Conservation (phyloP, 345 rosid species). For the Eucalyptus regnans region DNA sequence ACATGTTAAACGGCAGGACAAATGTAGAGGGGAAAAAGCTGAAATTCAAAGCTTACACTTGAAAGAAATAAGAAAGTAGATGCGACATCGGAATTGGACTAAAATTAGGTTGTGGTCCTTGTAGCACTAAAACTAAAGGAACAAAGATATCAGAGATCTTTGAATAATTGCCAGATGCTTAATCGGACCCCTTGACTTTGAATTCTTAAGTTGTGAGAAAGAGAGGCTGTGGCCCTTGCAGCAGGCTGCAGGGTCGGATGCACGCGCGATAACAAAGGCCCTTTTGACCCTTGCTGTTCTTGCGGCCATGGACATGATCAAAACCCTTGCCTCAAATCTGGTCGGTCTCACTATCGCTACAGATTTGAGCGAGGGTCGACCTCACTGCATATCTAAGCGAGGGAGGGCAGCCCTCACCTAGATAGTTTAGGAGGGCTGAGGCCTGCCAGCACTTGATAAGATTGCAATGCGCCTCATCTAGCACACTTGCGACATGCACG, state of each 20-base stretch:
- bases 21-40: background rate
- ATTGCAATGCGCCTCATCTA: background rate
- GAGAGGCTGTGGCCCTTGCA: background rate
- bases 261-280: background rate
- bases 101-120: background rate
- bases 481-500: accelerated
- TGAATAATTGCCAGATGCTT: background rate
- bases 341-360: accelerated
- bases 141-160: accelerated
- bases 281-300: background rate
- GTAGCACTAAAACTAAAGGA: background rate
- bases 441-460: background rate
- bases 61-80: background rate
- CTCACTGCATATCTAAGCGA: background rate
- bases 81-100: background rate
- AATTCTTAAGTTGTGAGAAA: background rate
- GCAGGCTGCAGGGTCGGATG: background rate
- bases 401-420: background rate
- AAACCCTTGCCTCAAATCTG: background rate
- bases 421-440: background rate
- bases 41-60: background rate
- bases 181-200: background rate
- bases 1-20: background rate
- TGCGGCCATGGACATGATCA: background rate
- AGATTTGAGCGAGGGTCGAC: background rate